Evolutionary conservation across 192 early-diverging fungal genomes (phyloP), one percentile per base, ranked within the genome.

Genomic region (Jimgerdemannia flammicorona): DNA sequence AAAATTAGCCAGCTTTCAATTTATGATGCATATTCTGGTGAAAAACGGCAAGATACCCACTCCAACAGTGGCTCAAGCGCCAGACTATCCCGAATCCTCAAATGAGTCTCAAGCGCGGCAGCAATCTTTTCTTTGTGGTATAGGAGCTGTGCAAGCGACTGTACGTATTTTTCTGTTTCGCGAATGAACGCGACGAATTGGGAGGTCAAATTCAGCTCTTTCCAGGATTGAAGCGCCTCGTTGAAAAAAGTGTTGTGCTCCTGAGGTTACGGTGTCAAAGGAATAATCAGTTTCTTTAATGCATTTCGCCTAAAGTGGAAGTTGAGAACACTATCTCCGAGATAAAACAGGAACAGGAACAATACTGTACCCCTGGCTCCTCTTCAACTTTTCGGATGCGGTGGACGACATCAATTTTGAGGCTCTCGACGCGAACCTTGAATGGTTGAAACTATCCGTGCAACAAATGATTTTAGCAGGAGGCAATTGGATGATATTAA

Each of bases 121-220:
- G 93, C 84, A 59, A 99, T 91, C 19, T 84, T 79, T 4, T 92
- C 88, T 77, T 97, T 96, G 80, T 99, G 95, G 78, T 95, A 95
- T 7, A 99, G 84, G 20, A 99, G 84, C 77, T 93, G 90, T n/a
- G 95, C 90, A 17, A 99, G 84, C 11, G 93, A 93, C 77, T 91
- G 85, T 71, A 87, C 83, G 70, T 89, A 84, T 40, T 84, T 81
- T 64, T 81, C 82, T 39, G 97, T 84, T 6, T 93, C 91, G 14
- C 85, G 82, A 20, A 84, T 76, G 78, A 98, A 95, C 14, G 81
- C 82, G 6, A 86, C 87, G 79, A 95, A 99, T 70, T 93, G 87
- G 43, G 82, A 86, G 3, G 98, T 96, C 74, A 92, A 85, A 81
- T 99, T 98, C n/a, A 96, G 85, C 71, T 99, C 98, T 67, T 83